Percentiles rank a stretch among this genome's conserved stretches.
Conservation (phyloP, 768 basidiomycete genomes). For the Trametes villosa region DNA sequence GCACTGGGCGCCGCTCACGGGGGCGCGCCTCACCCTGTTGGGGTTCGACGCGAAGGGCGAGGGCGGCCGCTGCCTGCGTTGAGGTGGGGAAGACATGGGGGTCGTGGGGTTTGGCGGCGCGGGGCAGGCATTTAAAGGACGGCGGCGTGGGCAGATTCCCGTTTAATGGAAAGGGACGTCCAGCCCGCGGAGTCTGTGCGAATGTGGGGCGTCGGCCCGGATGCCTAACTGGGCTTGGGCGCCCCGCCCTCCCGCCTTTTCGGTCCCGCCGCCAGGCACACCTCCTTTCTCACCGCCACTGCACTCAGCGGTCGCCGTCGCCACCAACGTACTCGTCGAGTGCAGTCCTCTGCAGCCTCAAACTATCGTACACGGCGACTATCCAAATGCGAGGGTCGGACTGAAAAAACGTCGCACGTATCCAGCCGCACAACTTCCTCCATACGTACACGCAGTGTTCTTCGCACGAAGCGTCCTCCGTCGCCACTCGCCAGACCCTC, state of each 20-base stretch:
- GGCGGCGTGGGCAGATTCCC: constrained; percentile 7
- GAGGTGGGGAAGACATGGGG: not conserved
- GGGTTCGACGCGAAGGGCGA: no score
- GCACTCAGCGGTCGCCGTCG: no score
- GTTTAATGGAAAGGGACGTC: not conserved
- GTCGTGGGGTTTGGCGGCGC: not conserved
- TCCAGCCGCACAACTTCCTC: constrained; percentile 1
- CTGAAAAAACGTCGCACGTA: not conserved
- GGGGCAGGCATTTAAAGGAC: constrained; percentile 3
- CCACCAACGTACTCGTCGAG: no score
- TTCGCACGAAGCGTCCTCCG: constrained; percentile 2
- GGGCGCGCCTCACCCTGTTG: no score
- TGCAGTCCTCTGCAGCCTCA: no score
- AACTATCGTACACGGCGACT: not conserved
- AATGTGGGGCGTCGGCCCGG: constrained; percentile 3
- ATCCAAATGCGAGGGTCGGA: not conserved
- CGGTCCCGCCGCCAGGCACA: not conserved
- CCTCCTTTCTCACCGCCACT: not conserved
- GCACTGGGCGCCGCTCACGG: constrained; percentile 42
- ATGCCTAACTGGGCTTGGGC: constrained; percentile 4
- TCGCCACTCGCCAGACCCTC: not conserved
- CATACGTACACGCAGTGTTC: not conserved
- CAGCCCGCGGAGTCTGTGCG: not conserved
- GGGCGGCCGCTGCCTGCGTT: not conserved
- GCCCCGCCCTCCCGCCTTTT: not conserved